These are phyloP conservation scores for Xylaria sp. DNA, from an alignment of 2,329 filamentous ascomycete species.

Conservation along the genomic window DNA sequence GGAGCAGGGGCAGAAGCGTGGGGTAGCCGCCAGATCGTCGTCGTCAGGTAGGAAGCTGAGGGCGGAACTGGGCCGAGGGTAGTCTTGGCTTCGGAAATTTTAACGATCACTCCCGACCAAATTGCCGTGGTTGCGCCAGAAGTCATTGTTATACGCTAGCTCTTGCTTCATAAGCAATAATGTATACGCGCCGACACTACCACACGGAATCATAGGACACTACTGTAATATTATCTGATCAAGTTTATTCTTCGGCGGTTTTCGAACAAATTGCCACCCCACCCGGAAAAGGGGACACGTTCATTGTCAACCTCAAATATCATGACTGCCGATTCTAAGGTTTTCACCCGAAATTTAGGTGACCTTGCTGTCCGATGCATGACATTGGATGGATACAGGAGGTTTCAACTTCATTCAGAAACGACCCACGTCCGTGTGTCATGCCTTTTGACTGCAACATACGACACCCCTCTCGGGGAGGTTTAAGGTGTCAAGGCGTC, in stretches of 20 bases:
- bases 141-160: no score
- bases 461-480: no score
- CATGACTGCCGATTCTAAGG: no score
- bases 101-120: constrained; percentile 1
- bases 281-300: no score
- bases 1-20: no score
- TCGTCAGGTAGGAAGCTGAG: background rate
- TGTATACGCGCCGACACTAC: no score
- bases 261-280: no score
- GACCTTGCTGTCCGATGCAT: constrained; percentile 16
- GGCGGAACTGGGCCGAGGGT: background rate
- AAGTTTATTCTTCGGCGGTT: no score
- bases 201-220: no score
- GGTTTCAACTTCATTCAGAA: background rate
- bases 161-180: no score
- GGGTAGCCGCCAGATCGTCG: background rate
- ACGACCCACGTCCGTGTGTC: background rate
- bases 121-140: background rate
- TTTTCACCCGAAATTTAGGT: background rate
- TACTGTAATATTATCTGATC: no score
- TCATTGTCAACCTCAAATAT: no score
- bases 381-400: background rate
- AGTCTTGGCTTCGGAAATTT: background rate
- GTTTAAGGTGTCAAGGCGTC: background rate
- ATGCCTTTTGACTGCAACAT: background rate